phyloP scores from a whole-genome alignment of 805 yeast species.

The Wickerhamiella nectarea region DNA sequence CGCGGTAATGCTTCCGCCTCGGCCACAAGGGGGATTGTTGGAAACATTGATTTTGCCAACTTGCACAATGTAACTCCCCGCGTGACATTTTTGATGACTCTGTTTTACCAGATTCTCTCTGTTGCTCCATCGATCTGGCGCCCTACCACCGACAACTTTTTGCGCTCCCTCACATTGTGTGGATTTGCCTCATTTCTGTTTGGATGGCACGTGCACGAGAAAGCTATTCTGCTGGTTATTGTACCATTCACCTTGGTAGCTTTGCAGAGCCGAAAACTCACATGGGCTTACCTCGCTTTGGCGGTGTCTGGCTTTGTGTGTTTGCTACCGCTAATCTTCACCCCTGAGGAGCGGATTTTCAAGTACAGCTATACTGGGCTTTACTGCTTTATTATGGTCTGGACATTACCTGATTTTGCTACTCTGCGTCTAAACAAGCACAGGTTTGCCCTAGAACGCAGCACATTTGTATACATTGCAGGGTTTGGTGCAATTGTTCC shows the following conservation, averaged over 20 bases:
- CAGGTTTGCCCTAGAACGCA: conserved; percentile 53
- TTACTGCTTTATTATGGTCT: conserved; percentile 71
- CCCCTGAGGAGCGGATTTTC: conserved; percentile 65
- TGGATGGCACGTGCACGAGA: conserved; percentile 99
- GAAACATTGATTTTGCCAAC: conserved; percentile 71
- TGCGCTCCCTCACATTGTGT: conserved; percentile 77
- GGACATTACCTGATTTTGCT: conserved; percentile 45
- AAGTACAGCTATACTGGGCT: conserved; percentile 65
- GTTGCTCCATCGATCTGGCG: conserved; percentile 45
- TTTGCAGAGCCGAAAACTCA: conserved; percentile 52
- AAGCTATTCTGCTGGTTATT: conserved; percentile 80
- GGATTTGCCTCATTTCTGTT: conserved; percentile 83
- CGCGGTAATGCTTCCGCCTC: conserved; percentile 26
- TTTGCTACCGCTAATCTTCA: conserved; percentile 72
- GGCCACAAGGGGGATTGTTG: conserved; percentile 78
- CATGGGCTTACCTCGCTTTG: conserved; percentile 57
- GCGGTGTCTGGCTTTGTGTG: conserved; percentile 76
- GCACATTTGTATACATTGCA: conserved; percentile 50
- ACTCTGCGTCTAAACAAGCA: conserved; percentile 16
- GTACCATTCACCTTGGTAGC: conserved; percentile 76
- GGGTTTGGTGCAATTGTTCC: conserved; percentile 55
- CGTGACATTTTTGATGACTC: conserved; percentile 61
- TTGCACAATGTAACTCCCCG: conserved; percentile 71
- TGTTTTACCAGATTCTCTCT: conserved; percentile 74
- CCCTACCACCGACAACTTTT: conserved; percentile 65